These are phyloP conservation scores for Begonia loranthoides DNA, from an alignment of 306 rosid species.

Conservation along the genomic window DNA sequence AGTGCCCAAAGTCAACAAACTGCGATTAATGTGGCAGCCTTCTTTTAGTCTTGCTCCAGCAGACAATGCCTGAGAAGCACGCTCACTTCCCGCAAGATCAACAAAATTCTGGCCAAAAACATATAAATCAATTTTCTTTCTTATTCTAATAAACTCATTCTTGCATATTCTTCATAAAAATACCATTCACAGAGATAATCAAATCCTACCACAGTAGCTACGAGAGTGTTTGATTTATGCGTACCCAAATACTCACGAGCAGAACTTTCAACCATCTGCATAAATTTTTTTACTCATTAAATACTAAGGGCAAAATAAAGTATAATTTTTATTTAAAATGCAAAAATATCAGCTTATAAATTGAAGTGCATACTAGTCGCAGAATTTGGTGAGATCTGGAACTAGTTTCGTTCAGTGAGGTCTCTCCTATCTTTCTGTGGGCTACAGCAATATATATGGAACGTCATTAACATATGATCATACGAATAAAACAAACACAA, in stretches of 20 bases:
- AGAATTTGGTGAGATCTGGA: slow-evolving; percentile 96
- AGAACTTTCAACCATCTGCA: slow-evolving; percentile 77
- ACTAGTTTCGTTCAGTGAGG: slow-evolving; percentile 77
- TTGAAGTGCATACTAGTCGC: slow-evolving; percentile 47
- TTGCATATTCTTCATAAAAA: background rate
- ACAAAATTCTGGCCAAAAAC: slow-evolving; percentile 61
- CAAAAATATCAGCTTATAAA: background rate
- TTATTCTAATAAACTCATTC: background rate
- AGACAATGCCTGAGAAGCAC: slow-evolving; percentile 69
- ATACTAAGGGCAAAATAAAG: too few relatives aligned
- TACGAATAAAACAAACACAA: background rate
- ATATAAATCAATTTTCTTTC: slow-evolving; percentile 1
- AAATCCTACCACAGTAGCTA: slow-evolving; percentile 61
- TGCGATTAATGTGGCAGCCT: slow-evolving; percentile 90
- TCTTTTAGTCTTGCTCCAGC: slow-evolving; percentile 79
- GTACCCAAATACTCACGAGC: slow-evolving; percentile 28
- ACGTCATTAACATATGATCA: background rate
- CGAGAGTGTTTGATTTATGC: slow-evolving; percentile 32
- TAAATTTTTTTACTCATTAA: slow-evolving; percentile 9
- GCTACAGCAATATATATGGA: slow-evolving; percentile 28
- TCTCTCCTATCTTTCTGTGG: slow-evolving; percentile 83
- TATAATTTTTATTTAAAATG: background rate
- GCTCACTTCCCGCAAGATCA: slow-evolving; percentile 81
- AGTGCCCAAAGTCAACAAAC: slow-evolving; percentile 79
- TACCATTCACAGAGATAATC: background rate